A percentile compares a stretch with the other conserved stretches of the same genome.
Evolutionary conservation across 257 asterid genomes (phyloP).

Genomic region (Rehmannia glutinosa): DNA sequence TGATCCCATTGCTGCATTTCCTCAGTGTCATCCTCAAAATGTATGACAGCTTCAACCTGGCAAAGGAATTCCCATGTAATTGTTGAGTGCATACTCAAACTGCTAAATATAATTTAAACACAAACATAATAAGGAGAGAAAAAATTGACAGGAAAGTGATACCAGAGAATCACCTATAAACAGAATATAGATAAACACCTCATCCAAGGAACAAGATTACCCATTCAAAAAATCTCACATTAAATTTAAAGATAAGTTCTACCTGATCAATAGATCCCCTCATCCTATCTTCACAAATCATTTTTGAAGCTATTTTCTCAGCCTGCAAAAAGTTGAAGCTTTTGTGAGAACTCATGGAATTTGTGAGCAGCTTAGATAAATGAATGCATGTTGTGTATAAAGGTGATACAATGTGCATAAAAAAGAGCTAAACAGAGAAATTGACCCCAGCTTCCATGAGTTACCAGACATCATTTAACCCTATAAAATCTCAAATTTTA

Average conservation of each 20-base stretch:
- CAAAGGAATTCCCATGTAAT: neutral
- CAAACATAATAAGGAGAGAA: neutral
- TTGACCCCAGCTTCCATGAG: neutral
- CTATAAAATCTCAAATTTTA: neutral
- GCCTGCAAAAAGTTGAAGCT: constrained; percentile 49
- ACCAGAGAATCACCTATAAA: neutral
- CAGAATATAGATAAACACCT: neutral
- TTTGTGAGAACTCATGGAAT: constrained; percentile 7
- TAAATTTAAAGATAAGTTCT: constrained; percentile 8
- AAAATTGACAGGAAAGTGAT: neutral
- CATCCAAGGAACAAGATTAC: neutral
- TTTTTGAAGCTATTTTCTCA: constrained; percentile 96
- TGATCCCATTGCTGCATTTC: constrained; percentile 99
- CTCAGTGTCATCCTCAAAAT: constrained; percentile 93
- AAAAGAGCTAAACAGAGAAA: neutral
- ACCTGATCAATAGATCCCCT: constrained; percentile 98
- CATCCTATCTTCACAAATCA: constrained; percentile 97
- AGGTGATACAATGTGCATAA: neutral
- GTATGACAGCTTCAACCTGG: constrained; percentile 94
- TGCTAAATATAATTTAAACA: neutral
- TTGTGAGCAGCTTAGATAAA: neutral
- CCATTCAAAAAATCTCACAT: neutral
- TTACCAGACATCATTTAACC: neutral
- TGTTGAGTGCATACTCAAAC: neutral
- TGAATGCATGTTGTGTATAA: neutral